Percentiles rank a stretch among this genome's conserved stretches.
Conservation (phyloP, 441 rosid species). For the Brassica hybrid region DNA sequence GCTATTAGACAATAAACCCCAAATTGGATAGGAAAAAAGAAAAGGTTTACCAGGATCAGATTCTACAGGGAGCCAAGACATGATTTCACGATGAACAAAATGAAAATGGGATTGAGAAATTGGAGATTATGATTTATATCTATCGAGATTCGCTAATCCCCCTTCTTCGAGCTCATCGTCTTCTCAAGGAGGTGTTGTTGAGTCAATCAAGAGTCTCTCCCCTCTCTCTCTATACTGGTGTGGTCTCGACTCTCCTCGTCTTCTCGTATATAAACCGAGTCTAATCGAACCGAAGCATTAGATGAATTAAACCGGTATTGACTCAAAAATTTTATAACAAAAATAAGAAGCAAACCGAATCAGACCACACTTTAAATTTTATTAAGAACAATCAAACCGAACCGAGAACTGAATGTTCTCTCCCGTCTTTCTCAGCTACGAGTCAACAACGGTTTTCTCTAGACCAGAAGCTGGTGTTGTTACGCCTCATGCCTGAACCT, state of each 20-base stretch:
- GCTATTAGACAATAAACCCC: background rate
- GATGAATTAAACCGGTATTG: background rate
- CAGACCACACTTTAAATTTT: background rate
- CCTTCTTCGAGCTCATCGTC: conserved; percentile 23
- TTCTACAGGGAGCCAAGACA: conserved; percentile 47
- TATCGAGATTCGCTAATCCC: conserved; percentile 9
- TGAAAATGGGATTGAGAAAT: conserved; percentile 8
- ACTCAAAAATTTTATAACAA: background rate
- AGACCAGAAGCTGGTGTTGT: conserved; percentile 17
- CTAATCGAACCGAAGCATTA: background rate
- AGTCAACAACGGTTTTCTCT: conserved; percentile 41
- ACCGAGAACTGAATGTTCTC: background rate
- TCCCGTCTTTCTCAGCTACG: conserved; percentile 26
- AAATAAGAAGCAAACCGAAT: conserved; percentile 5
- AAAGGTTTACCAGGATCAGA: conserved; percentile 45
- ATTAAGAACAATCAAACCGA: too few relatives aligned
- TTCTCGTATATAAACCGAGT: background rate
- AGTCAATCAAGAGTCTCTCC: conserved; percentile 4
- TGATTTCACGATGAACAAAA: conserved; percentile 22
- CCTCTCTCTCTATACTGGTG: background rate
- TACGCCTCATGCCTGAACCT: conserved; percentile 25
- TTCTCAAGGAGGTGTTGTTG: background rate
- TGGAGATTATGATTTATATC: conserved; percentile 13
- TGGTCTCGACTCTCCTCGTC: background rate
- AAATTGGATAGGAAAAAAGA: background rate